Conservation (phyloP, 179 eudicot genomes). For the Amaranthus tricolor region DNA sequence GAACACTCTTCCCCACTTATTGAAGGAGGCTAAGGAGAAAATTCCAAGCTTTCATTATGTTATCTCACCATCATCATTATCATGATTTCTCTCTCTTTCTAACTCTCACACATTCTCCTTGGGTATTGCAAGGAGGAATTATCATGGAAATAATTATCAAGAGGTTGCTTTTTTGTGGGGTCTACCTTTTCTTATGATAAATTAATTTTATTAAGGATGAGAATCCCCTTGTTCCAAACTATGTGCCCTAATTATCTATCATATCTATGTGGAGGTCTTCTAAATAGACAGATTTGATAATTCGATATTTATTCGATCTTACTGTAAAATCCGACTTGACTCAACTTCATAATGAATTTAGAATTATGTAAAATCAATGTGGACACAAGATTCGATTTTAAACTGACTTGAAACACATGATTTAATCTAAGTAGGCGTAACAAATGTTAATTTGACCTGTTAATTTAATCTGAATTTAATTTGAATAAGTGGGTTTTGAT, state of each 20-base stretch:
- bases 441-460: too few relatives aligned
- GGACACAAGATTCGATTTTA: too few relatives aligned
- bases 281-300: too few relatives aligned
- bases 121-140: slow-evolving; percentile 11
- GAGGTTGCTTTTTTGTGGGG: slow-evolving; percentile 19
- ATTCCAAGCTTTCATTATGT: slow-evolving; percentile 22
- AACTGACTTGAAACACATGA: too few relatives aligned
- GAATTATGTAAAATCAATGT: too few relatives aligned
- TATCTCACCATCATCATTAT: slow-evolving; percentile 35
- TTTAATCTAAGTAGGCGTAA: too few relatives aligned
- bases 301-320: too few relatives aligned
- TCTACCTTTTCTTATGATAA: background rate
- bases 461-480: too few relatives aligned
- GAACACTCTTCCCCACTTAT: background rate
- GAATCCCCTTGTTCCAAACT: slow-evolving; percentile 5
- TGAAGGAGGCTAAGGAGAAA: slow-evolving; percentile 24
- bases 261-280: too few relatives aligned
- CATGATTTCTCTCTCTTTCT: slow-evolving; percentile 14
- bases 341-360: too few relatives aligned
- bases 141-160: slow-evolving; percentile 24
- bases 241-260: slow-evolving; percentile 18
- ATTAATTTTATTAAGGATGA: background rate
- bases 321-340: too few relatives aligned
- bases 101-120: slow-evolving; percentile 18
- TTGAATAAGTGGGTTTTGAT: too few relatives aligned